A percentile compares a stretch with the other conserved stretches of the same genome.
phyloP scores from a whole-genome alignment of 1,284 basidiomycete species.

The Trametes hirsuta region DNA sequence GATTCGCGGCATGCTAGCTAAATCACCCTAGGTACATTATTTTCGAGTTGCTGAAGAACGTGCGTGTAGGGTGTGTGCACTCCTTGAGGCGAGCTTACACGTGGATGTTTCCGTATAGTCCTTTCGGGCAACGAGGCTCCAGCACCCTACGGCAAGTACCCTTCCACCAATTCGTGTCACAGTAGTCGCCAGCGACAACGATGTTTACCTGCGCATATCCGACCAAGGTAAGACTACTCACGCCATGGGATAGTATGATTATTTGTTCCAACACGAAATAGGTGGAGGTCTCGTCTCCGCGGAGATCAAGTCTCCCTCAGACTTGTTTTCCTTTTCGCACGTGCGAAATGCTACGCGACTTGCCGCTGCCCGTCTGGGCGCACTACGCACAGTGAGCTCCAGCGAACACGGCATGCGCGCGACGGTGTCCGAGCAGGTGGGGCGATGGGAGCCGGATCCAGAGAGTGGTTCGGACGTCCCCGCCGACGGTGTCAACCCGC shows the following conservation, averaged over 20 bases:
- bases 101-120: constrained; percentile 44
- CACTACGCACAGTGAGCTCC: constrained; percentile 65
- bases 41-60: constrained; percentile 89
- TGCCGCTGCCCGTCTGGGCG: constrained; percentile 69
- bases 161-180: constrained; percentile 72
- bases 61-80: constrained; percentile 36
- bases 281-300: constrained; percentile 68
- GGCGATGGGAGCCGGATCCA: constrained; percentile 45
- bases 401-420: constrained; percentile 67
- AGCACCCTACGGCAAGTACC: constrained; percentile 44
- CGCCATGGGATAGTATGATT: background rate
- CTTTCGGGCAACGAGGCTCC: constrained; percentile 64
- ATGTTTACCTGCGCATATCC: constrained; percentile 81
- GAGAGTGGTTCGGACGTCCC: constrained; percentile 36
- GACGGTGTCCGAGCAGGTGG: constrained; percentile 77
- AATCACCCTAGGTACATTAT: constrained; percentile 71
- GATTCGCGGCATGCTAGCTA: background rate
- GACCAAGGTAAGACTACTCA: constrained; percentile 66
- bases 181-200: constrained; percentile 70
- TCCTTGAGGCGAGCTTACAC: background rate
- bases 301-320: constrained; percentile 62
- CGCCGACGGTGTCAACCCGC: constrained; percentile 52
- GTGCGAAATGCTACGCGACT: constrained; percentile 72
- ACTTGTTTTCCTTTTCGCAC: constrained; percentile 85
- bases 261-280: constrained; percentile 33